Evolutionary conservation across 495 filamentous ascomycete species (phyloP).

Genomic region (Penicillium robsamsonii): DNA sequence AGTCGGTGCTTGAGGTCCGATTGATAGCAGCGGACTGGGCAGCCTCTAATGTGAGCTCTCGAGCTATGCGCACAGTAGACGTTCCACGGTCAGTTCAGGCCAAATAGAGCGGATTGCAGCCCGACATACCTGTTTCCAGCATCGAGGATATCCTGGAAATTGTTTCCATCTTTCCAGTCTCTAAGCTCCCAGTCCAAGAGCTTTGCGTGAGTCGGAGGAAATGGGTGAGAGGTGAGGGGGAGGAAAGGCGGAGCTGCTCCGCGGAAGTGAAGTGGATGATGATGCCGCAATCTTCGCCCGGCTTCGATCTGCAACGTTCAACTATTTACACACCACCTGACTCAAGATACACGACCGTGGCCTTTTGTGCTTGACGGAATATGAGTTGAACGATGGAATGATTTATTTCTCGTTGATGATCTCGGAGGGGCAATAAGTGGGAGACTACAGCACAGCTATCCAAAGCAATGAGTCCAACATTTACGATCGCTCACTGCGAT

Average conservation of each 20-base stretch:
- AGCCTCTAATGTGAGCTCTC: conserved; percentile 95
- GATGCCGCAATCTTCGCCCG: conserved; percentile 9
- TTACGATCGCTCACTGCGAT: conserved; percentile 26
- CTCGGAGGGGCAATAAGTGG: neutral
- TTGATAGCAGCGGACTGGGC: conserved; percentile 70
- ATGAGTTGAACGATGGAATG: conserved; percentile 1
- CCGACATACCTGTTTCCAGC: conserved; percentile 77
- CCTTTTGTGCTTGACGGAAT: neutral
- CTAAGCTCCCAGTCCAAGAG: conserved; percentile 24
- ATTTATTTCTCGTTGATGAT: neutral
- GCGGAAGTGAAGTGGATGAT: conserved; percentile 15
- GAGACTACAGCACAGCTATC: neutral
- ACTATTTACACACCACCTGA: neutral
- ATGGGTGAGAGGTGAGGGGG: conserved; percentile 20
- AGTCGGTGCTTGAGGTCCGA: conserved; percentile 40
- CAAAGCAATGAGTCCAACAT: conserved; percentile 23
- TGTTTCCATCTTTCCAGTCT: conserved; percentile 72
- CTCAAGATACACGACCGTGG: neutral
- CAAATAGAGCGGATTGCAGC: conserved; percentile 1
- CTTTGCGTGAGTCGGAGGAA: conserved; percentile 18
- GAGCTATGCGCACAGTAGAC: conserved; percentile 56
- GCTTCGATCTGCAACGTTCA: conserved; percentile 10
- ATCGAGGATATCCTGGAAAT: conserved; percentile 89
- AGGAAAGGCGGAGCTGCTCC: conserved; percentile 29
- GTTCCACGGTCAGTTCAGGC: conserved; percentile 23